These are phyloP conservation scores for Pythium phragmiticola DNA, from an alignment of 352 stramenopile species.

Conservation along the genomic window DNA sequence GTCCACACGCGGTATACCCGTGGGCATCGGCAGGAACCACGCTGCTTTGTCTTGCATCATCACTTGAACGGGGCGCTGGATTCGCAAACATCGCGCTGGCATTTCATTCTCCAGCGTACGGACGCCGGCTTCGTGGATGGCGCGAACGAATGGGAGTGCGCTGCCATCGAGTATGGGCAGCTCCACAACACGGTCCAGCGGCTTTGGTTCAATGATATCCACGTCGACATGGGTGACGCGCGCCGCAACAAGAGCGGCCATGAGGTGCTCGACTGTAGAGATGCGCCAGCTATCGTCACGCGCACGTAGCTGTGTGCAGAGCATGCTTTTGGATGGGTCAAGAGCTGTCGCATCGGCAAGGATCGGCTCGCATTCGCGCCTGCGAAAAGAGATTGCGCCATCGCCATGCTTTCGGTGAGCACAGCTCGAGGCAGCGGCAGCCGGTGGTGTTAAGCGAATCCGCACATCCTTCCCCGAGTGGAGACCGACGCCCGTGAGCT, in stretches of 20 bases:
- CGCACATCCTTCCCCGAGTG: conserved; percentile 44
- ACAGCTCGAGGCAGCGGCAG: conserved; percentile 29
- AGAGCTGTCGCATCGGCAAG: conserved; percentile 37
- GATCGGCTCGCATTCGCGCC: conserved; percentile 15
- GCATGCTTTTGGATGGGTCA: conserved; percentile 39
- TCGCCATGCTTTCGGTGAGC: not conserved
- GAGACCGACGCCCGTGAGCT: conserved; percentile 56
- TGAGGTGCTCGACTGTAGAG: conserved; percentile 65
- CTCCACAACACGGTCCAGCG: conserved; percentile 29
- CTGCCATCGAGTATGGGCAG: conserved; percentile 71
- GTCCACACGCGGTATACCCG: conserved; percentile 14
- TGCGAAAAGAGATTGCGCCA: conserved; percentile 17
- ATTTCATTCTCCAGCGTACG: conserved; percentile 23
- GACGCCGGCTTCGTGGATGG: conserved; percentile 38
- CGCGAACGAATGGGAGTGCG: conserved; percentile 43
- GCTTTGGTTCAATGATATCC: conserved; percentile 22
- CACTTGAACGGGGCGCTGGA: conserved; percentile 59
- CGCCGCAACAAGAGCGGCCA: conserved; percentile 54
- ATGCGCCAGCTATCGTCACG: conserved; percentile 27
- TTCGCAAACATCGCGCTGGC: conserved; percentile 31
- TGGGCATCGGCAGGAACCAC: conserved; percentile 56
- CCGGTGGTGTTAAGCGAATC: conserved; percentile 37
- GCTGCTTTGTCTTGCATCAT: conserved; percentile 61
- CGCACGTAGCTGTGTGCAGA: conserved; percentile 55
- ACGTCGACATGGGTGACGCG: conserved; percentile 49